Conservation (phyloP, 495 filamentous ascomycete species). For the Stereocaulon alpinum region DNA sequence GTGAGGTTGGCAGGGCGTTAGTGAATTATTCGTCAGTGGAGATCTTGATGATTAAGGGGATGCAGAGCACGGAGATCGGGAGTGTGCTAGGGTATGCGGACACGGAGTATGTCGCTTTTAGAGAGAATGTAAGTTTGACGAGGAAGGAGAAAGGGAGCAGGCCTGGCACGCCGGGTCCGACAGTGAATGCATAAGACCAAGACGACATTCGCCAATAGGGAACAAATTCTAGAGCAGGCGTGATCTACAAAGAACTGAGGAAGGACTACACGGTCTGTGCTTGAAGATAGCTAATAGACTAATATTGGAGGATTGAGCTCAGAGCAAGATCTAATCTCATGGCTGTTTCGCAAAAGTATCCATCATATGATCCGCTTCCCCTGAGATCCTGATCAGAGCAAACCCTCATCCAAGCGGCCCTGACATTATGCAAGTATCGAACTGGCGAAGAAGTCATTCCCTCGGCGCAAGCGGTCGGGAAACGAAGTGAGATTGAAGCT, state of each 20-base stretch:
- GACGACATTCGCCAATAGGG: too few species aligned
- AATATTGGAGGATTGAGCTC: background rate
- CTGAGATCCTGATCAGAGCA: background rate
- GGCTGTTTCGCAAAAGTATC: background rate
- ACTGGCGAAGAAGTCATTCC: background rate
- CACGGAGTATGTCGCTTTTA: constrained; percentile 83
- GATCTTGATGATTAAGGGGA: constrained; percentile 72
- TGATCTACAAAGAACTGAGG: too few species aligned
- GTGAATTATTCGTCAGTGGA: constrained; percentile 87
- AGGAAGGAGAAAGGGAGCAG: constrained; percentile 28
- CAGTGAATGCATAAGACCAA: background rate
- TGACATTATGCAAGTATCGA: background rate
- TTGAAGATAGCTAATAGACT: background rate
- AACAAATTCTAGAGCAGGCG: background rate
- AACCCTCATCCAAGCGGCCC: background rate
- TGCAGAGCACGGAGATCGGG: constrained; percentile 70
- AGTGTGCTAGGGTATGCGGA: constrained; percentile 79
- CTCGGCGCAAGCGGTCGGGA: background rate
- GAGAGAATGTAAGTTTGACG: constrained; percentile 81
- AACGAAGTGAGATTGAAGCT: background rate
- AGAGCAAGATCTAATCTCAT: background rate
- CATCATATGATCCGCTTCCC: background rate
- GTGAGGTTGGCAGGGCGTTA: constrained; percentile 83
- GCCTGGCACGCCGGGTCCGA: constrained; percentile 31
- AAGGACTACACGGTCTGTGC: background rate